Conservation (phyloP, 2,329 filamentous ascomycete genomes). For the Colletotrichum aenigma region DNA sequence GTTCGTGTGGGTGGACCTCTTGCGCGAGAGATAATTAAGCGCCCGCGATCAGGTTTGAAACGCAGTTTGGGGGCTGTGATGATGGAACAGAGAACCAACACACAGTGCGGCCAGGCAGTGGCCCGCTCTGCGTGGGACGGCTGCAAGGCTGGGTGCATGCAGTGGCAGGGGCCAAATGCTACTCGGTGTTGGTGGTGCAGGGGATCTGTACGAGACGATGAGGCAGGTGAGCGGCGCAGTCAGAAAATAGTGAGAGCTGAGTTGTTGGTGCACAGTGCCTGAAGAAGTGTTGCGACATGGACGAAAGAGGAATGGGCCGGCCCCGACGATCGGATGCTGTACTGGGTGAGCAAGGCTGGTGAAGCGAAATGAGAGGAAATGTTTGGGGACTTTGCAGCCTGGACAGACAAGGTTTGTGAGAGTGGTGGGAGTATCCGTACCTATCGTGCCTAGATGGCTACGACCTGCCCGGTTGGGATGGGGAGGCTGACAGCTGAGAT, state of each 20-base stretch:
- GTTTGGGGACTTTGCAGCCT: neutral
- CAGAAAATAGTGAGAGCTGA: neutral
- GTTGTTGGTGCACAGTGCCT: neutral
- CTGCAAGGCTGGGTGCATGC: neutral
- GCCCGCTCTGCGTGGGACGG: neutral
- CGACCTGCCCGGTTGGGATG: neutral
- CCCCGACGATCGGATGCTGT: neutral
- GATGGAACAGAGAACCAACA: neutral
- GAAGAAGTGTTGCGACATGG: neutral
- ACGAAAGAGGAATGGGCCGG: neutral
- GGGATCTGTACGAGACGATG: neutral
- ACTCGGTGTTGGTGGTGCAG: neutral
- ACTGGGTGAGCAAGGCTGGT: neutral
- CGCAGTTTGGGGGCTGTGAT: neutral
- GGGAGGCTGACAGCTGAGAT: neutral
- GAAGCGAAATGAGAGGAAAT: neutral
- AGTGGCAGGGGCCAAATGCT: neutral
- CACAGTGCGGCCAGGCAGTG: neutral
- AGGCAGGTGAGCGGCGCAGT: neutral
- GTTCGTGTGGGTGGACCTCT: neutral
- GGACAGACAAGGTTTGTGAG: neutral
- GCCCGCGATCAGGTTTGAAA: neutral
- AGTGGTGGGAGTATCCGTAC: neutral
- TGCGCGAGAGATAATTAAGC: neutral
- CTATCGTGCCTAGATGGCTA: too few relatives aligned